Evolutionary conservation across 768 basidiomycete genomes (phyloP), one percentile per base, ranked within the genome.

Genomic region (Amanita thiersii): DNA sequence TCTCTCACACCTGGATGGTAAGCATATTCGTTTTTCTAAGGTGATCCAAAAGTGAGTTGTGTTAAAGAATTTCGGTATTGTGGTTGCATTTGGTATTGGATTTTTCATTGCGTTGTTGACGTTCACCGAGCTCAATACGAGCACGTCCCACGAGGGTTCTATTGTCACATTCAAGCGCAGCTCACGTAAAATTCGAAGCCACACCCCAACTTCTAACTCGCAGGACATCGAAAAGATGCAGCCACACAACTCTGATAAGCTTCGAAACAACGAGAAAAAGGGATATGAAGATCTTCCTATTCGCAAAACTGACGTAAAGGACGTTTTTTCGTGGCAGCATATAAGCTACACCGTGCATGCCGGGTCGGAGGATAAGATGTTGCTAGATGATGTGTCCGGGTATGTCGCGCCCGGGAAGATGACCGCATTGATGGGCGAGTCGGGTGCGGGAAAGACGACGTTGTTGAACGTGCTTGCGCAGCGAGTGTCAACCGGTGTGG

Each of bases 401-500:
- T 91, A 73, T 56, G 86, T 88, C 14, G 76, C 75, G 7, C 90
- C 88, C 0, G 89, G 90, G 3, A 88, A 75, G 45, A 58, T 90
- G 43, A 86, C 83, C 0, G 84, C 83, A 39, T 70, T 79, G 52
- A 89, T 82, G 87, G 89, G 71, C 41, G 72, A 61, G 61, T 72
- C 57, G 29, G 69, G 66, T 4, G 65, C 68, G 23, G 70, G 70
- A 14, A 71, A 69, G 74, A 84, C 75, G 26, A 84, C 74, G 18
- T 68, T 72, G 43, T 65, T 74, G 21, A 77, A 73, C 56, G 81
- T 68, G 40, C 57, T 78, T 2, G 77, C 78, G 12, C 64, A 75
- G 44, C 66, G 75, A 2, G 56, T 62, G 1, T 57, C 57, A 31
- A 62, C 60, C 7, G 77, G 77, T 4, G 64, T 76, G 5, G 58